Conservation (phyloP, 2,329 filamentous ascomycete genomes). For the Venturia pyrina region DNA sequence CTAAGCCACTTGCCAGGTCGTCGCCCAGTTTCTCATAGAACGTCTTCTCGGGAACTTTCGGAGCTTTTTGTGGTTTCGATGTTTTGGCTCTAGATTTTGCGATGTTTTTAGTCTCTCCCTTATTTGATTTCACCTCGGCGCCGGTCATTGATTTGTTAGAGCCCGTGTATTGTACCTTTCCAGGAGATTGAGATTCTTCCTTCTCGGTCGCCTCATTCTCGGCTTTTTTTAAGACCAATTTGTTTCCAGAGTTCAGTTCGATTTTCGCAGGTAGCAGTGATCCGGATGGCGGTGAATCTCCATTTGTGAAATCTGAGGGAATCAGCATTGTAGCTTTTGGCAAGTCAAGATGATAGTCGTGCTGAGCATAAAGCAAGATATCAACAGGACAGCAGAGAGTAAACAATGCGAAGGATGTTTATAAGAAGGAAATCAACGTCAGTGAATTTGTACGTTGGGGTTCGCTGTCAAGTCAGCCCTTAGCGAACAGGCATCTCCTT, state of each 20-base stretch:
- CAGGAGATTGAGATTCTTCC: neutral
- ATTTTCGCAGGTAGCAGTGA: neutral
- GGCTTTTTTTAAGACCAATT: neutral
- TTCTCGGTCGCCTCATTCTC: neutral
- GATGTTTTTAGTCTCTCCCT: neutral
- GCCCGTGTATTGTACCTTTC: neutral
- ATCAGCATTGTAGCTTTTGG: neutral
- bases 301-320: neutral
- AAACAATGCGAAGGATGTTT: neutral
- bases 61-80: neutral
- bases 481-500: neutral
- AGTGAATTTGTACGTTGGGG: neutral
- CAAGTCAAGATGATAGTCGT: neutral
- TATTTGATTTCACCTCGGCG: neutral
- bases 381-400: neutral
- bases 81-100: neutral
- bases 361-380: neutral
- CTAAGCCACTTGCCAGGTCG: constrained; percentile 1
- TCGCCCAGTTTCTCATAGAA: neutral
- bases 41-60: neutral
- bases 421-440: neutral
- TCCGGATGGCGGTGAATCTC: neutral
- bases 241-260: neutral
- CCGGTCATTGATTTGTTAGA: neutral
- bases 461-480: neutral